Evolutionary conservation across 2,329 filamentous ascomycete genomes (phyloP).

Genomic region (Sarocladium kiliense): DNA sequence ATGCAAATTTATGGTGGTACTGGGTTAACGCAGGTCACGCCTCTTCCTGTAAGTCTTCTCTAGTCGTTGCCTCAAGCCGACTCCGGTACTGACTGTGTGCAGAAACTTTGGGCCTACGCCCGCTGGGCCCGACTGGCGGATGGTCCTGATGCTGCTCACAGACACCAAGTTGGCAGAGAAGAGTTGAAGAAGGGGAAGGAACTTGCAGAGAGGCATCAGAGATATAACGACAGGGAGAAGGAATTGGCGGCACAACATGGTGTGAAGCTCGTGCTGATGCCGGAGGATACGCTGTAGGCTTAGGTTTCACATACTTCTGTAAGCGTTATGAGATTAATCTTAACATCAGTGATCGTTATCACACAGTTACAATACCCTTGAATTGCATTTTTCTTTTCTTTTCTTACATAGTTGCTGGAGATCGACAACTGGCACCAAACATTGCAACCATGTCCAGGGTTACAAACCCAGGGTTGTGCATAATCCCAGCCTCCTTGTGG

Average conservation of each 20-base stretch:
- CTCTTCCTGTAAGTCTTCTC: constrained; percentile 40
- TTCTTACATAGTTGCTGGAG: no score
- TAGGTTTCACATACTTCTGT: background rate
- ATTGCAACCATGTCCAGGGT: no score
- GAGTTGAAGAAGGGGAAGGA: constrained; percentile 63
- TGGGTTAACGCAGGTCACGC: constrained; percentile 84
- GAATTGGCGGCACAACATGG: constrained; percentile 54
- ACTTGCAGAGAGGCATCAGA: constrained; percentile 52
- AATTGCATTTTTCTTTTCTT: no score
- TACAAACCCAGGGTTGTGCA: background rate
- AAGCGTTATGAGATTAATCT: background rate
- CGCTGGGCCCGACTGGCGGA: constrained; percentile 77
- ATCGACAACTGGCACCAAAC: no score
- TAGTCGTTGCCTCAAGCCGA: no score
- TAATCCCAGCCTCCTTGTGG: background rate
- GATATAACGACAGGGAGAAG: constrained; percentile 56
- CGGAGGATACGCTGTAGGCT: constrained; percentile 14
- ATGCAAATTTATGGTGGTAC: constrained; percentile 86
- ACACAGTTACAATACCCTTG: no score
- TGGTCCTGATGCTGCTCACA: constrained; percentile 85
- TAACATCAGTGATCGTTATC: background rate
- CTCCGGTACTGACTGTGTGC: constrained; percentile 27
- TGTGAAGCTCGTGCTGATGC: constrained; percentile 22
- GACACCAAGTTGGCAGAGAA: constrained; percentile 67
- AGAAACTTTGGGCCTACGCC: constrained; percentile 68